Evolutionary conservation across 257 asterid species (phyloP), one percentile per base, ranked within the genome.

Genomic region (Lantana camara): DNA sequence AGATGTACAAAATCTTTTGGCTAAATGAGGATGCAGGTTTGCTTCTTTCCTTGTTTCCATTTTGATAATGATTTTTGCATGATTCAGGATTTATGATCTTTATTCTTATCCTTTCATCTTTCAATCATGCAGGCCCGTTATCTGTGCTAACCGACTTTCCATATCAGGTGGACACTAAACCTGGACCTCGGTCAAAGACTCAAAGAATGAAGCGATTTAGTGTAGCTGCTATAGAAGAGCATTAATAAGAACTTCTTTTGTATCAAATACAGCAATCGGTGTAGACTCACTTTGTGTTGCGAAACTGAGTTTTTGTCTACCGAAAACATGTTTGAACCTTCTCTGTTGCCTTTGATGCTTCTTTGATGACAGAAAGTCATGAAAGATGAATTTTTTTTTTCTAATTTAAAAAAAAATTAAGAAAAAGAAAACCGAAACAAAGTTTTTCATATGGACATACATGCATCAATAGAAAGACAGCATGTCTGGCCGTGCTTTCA

Each of bases 1-100:
- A 57, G 90, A 86, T 69, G 74, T 86, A 67, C 74, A 82, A 56
- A 63, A 73, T 38, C 81, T 82, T 73, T 64, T 84, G 75, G 75
- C 68, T 48, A 63, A 77, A 16, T 76, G 85, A 78, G 62, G 73
- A 46, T 15, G 60, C 56, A 74, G 87, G 95, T 79, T 24, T 13
- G 62, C n/a, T 14, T 3, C 45, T 38, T 49, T 45, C 32, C 27
- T 56, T 35, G 22, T 48, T 63, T 19, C 27, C 42, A 21, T 60
- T 40, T 10, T 3, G 22, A 13, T 29, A 21, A 52, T 52, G 50
- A 12, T 61, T 40, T n/a, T 27, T 27, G 32, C 32, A 27, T 27
- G 32, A 14, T 41, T 3, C 9, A 37, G 22, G 20, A 2, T n/a
- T 3, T 16, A 48, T 21, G 9, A 13, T 50, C 35, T 22, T 24